A percentile compares a stretch with the other conserved stretches of the same genome.
Evolutionary conservation across 257 asterid species (phyloP).

Genomic region (Datura wrightii): DNA sequence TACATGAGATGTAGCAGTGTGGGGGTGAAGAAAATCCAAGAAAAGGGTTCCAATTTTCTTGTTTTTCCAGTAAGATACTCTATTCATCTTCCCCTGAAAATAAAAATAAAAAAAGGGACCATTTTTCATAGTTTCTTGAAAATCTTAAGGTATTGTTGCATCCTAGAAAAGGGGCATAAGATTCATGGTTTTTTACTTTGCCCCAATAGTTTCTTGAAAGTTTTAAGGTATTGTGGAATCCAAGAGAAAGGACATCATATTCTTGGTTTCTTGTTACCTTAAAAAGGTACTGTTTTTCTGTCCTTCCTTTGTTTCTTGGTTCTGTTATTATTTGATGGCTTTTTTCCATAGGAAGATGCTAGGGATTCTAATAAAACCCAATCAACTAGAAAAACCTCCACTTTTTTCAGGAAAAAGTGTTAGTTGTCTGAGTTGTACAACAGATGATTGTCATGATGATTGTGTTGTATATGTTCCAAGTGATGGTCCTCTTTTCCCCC

Average conservation of each 20-base stretch:
- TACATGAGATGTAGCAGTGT: background rate
- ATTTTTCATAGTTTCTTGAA: background rate
- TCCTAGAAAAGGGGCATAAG: background rate
- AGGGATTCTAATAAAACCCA: background rate
- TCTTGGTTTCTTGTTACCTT: background rate
- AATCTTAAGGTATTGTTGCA: background rate
- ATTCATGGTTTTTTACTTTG: background rate
- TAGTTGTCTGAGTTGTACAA: background rate
- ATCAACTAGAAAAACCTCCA: background rate
- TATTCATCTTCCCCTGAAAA: background rate
- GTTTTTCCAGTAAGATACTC: background rate
- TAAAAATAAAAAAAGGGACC: background rate
- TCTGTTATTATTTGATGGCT: constrained; percentile 13
- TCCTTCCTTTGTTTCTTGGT: background rate
- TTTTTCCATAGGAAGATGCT: background rate
- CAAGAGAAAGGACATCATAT: background rate
- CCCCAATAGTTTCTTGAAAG: background rate
- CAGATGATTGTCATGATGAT: background rate
- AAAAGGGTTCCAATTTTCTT: background rate
- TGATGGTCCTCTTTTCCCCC: background rate
- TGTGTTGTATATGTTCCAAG: background rate
- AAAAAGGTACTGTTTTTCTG: background rate
- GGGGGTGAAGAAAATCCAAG: background rate
- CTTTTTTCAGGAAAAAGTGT: background rate
- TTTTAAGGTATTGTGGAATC: background rate